Base-by-base conservation (phyloP, 805 yeast genomes). In the Candida sithepensis region DNA sequence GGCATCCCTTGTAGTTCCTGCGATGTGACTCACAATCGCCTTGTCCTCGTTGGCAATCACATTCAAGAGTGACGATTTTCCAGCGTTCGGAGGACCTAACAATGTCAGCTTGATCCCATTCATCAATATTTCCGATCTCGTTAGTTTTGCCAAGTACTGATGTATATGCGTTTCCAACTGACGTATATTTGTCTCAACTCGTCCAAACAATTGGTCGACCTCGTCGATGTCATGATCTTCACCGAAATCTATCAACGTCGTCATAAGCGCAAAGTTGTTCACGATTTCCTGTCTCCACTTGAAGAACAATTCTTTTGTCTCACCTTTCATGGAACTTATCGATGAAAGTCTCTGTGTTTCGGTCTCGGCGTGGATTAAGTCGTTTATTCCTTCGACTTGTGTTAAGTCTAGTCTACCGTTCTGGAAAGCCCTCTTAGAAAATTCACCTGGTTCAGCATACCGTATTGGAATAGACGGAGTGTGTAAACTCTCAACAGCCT, bases 31-130 rank as follows among this genome's bases (percentile, higher is more conserved):
- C 1, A 94, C 98, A 34, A 94, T 89, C 0, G 97, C 95, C 16
- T 89, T 85, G 20, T 90, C 95, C 20, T 85, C 79, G 49, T 82
- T 75, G 0, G 91, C 88, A 7, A 94, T 64, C n/a, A 68, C 60
- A 59, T 94, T 94, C 44, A 94, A 65, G 10, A 94, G 67, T 1
- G 96, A 88, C 3, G 97, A 90, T 62, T 94, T 94, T 0, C 99
- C 99, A 1, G 96, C 97, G 65, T 94, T 94, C 1, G 99, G 97
- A 6, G 96, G 94, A 0, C 99, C 99, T 13, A 91, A 54, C 9
- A 94, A 68, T 0, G 84, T 81, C 22, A 91, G 58, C 48, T 79
- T 79, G 24, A 92, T 81, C 1, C 99, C 99, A 21, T 76, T 72
- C 37, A 84, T 65, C 14, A 92, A 64, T 1, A 91, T 69, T 54